Evolutionary conservation across 331 rosid species (phyloP).

Genomic region (Malus hybrid): DNA sequence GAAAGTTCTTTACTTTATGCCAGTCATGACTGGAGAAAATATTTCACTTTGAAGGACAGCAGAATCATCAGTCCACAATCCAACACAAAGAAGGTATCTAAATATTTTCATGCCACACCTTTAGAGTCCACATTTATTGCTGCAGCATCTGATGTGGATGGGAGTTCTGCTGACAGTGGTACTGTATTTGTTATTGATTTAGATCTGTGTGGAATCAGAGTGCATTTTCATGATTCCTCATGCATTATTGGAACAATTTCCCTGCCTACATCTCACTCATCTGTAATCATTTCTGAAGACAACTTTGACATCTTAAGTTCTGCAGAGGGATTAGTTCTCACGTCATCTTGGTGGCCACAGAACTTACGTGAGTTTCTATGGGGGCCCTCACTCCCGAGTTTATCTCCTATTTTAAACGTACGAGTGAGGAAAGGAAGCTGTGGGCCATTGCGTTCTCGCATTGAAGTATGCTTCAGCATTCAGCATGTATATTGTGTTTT

Average conservation of each 20-base stretch:
- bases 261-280: constrained; percentile 52
- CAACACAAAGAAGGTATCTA: constrained; percentile 22
- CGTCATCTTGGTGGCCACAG: constrained; percentile 62
- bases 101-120: constrained; percentile 23
- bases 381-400: constrained; percentile 63
- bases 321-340: constrained; percentile 61
- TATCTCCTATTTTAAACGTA: constrained; percentile 75
- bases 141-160: constrained; percentile 25
- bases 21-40: constrained; percentile 69
- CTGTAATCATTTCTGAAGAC: constrained; percentile 44
- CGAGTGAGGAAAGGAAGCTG: constrained; percentile 46
- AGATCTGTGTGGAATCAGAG: constrained; percentile 41
- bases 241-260: constrained; percentile 57
- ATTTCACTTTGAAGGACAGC: constrained; percentile 42
- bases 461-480: constrained; percentile 57
- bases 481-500: constrained; percentile 88
- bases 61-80: constrained; percentile 29
- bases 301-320: constrained; percentile 57
- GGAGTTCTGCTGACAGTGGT: constrained; percentile 20
- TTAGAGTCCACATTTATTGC: constrained; percentile 21
- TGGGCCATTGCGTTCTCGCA: constrained; percentile 25
- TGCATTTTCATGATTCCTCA: constrained; percentile 83
- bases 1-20: constrained; percentile 48
- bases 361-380: constrained; percentile 62
- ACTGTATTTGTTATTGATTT: constrained; percentile 41